Conservation (phyloP, 2,329 filamentous ascomycete genomes). For the Fusarium caatingaense region DNA sequence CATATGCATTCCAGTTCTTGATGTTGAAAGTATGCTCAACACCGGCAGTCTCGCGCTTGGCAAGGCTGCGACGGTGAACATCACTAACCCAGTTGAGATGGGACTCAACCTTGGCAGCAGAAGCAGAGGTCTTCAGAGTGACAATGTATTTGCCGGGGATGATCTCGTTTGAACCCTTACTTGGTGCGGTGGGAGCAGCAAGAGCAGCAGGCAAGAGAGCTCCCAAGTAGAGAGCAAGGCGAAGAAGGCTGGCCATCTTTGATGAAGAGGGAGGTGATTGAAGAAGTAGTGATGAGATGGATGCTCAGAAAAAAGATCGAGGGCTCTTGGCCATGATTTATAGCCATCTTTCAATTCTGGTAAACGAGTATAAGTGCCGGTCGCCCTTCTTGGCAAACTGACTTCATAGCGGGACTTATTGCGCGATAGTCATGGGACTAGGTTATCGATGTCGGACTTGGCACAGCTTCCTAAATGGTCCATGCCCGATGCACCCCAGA, state of each 20-base stretch:
- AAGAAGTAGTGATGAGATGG: background rate
- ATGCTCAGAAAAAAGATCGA: background rate
- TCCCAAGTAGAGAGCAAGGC: conserved; percentile 2
- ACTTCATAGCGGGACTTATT: background rate
- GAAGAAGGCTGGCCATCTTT: background rate
- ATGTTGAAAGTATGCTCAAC: background rate
- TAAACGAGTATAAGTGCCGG: background rate
- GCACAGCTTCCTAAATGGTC: conserved; percentile 6
- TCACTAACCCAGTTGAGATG: background rate
- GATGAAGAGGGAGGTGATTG: background rate
- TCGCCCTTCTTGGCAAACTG: background rate
- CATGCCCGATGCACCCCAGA: conserved; percentile 3
- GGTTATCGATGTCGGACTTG: background rate
- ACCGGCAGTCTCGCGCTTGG: conserved; percentile 1
- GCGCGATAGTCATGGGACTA: background rate
- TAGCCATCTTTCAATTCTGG: background rate
- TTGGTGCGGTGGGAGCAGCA: background rate
- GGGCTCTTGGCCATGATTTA: background rate
- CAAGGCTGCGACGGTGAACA: background rate
- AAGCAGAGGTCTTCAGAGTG: background rate
- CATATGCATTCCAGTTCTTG: conserved; percentile 4
- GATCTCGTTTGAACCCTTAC: background rate
- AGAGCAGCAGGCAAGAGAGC: conserved; percentile 1
- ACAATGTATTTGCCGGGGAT: background rate
- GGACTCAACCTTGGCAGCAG: background rate